Percentiles rank a stretch among this genome's conserved stretches.
Conservation (phyloP, 495 filamentous ascomycete genomes). For the Jackrogersella minutella region DNA sequence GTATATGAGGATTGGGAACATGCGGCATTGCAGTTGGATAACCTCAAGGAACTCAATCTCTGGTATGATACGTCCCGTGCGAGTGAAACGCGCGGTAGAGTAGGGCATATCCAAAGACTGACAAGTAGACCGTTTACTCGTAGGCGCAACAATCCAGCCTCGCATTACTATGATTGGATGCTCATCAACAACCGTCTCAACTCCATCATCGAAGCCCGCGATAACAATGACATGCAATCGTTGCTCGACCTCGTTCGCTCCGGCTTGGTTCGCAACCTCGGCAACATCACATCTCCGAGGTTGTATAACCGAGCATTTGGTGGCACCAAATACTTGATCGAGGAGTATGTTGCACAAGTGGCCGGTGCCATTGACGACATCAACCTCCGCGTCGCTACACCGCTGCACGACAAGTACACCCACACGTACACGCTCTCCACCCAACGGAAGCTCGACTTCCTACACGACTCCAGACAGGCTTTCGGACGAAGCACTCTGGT, state of each 20-base stretch:
- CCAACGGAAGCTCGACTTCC: constrained; percentile 84
- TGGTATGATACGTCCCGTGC: constrained; percentile 63
- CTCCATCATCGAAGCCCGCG: constrained; percentile 75
- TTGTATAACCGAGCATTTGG: constrained; percentile 87
- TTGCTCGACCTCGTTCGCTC: constrained; percentile 83
- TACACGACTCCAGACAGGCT: constrained; percentile 89
- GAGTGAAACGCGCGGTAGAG: constrained; percentile 1
- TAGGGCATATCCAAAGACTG: not conserved
- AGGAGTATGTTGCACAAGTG: constrained; percentile 88
- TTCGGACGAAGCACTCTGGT: constrained; percentile 89
- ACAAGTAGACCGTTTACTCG: constrained; percentile 7
- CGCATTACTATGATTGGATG: constrained; percentile 85
- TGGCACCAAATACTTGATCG: constrained; percentile 88
- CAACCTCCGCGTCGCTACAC: constrained; percentile 51
- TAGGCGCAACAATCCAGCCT: constrained; percentile 82
- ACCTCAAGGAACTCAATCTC: constrained; percentile 76
- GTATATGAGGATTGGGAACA: constrained; percentile 86
- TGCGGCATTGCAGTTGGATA: constrained; percentile 80
- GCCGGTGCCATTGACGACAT: constrained; percentile 82
- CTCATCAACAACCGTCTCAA: constrained; percentile 82
- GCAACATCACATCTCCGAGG: constrained; percentile 85
- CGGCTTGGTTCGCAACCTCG: constrained; percentile 88
- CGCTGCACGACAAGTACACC: constrained; percentile 39
- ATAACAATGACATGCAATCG: constrained; percentile 75
- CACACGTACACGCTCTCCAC: constrained; percentile 70